These are phyloP conservation scores for Tothia fuscella DNA, from an alignment of 2,329 filamentous ascomycete species.

Conservation along the genomic window DNA sequence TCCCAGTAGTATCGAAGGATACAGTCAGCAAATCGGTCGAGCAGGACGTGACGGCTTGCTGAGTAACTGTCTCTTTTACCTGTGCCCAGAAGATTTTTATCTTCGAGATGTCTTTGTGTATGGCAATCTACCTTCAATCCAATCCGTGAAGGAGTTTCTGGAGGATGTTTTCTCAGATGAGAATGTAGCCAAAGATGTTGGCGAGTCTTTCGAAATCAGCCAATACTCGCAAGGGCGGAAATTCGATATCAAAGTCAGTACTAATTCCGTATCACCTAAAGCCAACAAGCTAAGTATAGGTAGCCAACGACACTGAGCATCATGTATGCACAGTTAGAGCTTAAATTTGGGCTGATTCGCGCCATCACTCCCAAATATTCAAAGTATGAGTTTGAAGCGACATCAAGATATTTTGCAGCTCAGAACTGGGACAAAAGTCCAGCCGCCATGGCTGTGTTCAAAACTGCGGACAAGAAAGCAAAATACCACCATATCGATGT, in stretches of 20 bases:
- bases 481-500: slow-evolving; percentile 40
- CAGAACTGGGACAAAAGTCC: slow-evolving; percentile 28
- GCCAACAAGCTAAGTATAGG: neutral
- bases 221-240: slow-evolving; percentile 34
- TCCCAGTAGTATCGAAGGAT: slow-evolving; percentile 88
- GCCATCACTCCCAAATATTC: slow-evolving; percentile 47
- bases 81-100: slow-evolving; percentile 39
- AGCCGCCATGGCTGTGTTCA: slow-evolving; percentile 34
- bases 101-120: slow-evolving; percentile 48
- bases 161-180: slow-evolving; percentile 36
- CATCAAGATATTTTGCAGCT: slow-evolving; percentile 19
- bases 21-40: slow-evolving; percentile 88
- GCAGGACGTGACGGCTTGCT: slow-evolving; percentile 84
- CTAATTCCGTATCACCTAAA: slow-evolving; percentile 15
- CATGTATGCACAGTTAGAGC: slow-evolving; percentile 49
- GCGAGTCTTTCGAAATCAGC: slow-evolving; percentile 36
- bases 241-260: slow-evolving; percentile 39
- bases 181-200: slow-evolving; percentile 22
- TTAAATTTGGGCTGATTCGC: slow-evolving; percentile 44
- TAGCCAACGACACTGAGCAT: slow-evolving; percentile 34
- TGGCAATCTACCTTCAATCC: slow-evolving; percentile 44
- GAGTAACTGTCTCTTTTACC: slow-evolving; percentile 71
- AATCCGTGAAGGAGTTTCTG: slow-evolving; percentile 38
- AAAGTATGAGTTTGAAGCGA: slow-evolving; percentile 39
- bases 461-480: slow-evolving; percentile 27